These are phyloP conservation scores for Dichomitus squalens DNA, from an alignment of 1,284 basidiomycete genomes.

Conservation along the genomic window DNA sequence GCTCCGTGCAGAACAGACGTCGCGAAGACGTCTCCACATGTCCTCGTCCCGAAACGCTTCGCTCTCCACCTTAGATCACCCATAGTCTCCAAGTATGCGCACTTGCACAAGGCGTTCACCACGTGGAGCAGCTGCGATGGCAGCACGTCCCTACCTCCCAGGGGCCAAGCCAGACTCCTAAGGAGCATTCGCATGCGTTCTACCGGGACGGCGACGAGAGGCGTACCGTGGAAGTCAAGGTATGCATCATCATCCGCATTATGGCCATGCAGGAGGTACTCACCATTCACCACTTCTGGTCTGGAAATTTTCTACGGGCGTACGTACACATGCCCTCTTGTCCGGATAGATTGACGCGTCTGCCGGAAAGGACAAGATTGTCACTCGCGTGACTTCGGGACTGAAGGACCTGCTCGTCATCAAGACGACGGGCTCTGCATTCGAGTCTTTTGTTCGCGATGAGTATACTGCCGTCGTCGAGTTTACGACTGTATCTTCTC, in stretches of 20 bases:
- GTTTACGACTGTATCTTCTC: constrained; percentile 90
- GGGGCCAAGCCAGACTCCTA: constrained; percentile 38
- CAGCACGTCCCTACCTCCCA: constrained; percentile 59
- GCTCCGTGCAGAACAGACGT: constrained; percentile 56
- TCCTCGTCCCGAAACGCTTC: constrained; percentile 84
- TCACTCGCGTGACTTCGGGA: constrained; percentile 68
- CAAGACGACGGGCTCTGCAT: constrained; percentile 88
- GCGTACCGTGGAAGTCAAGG: constrained; percentile 67
- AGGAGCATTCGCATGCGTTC: constrained; percentile 82
- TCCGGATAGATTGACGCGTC: constrained; percentile 58
- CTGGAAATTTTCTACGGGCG: too few species aligned
- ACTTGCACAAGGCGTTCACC: constrained; percentile 76
- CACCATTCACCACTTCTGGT: too few species aligned
- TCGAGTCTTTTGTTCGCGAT: constrained; percentile 83
- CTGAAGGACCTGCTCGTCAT: constrained; percentile 84
- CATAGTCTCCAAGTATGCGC: constrained; percentile 83
- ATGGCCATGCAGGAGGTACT: too few species aligned
- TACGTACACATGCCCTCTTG: neutral
- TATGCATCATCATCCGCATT: too few species aligned
- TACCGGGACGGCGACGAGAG: constrained; percentile 91
- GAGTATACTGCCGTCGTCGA: constrained; percentile 86
- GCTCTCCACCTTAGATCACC: constrained; percentile 87
- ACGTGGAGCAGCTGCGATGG: constrained; percentile 89
- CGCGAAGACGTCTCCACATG: constrained; percentile 85
- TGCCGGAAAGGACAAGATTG: constrained; percentile 57